Evolutionary conservation across 305 asterid species (phyloP).

Genomic region (Fraxinus paxiana): DNA sequence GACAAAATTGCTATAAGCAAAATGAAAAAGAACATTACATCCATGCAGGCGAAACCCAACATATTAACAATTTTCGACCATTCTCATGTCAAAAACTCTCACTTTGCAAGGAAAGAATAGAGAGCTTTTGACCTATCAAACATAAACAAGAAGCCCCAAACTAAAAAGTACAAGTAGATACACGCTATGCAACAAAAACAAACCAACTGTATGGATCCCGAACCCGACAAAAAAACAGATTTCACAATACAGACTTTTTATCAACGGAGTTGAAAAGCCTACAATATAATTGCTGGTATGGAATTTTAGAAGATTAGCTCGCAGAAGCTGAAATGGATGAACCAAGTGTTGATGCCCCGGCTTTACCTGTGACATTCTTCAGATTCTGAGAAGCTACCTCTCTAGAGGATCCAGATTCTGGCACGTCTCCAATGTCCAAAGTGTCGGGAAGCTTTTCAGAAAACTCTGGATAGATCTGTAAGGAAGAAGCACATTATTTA

Average conservation of each 20-base stretch:
- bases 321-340: neutral
- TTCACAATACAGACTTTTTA: neutral
- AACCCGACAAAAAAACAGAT: neutral
- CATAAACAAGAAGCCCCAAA: neutral
- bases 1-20: neutral
- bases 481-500: neutral
- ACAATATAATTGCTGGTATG: neutral
- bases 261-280: neutral
- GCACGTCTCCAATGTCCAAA: neutral
- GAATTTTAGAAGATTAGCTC: neutral
- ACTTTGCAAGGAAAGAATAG: neutral
- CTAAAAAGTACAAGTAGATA: slow-evolving; percentile 14
- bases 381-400: neutral
- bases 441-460: slow-evolving; percentile 1
- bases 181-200: slow-evolving; percentile 16
- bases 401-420: neutral
- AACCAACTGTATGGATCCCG: neutral
- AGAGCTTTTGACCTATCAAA: slow-evolving; percentile 10
- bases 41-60: neutral
- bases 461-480: neutral
- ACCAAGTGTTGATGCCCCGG: neutral
- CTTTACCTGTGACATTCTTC: neutral
- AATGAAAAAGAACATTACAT: neutral
- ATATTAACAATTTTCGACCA: neutral
- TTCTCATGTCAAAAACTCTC: slow-evolving; percentile 1